Evolutionary conservation across 768 basidiomycete species (phyloP).

Genomic region (Tulasnella sp.): DNA sequence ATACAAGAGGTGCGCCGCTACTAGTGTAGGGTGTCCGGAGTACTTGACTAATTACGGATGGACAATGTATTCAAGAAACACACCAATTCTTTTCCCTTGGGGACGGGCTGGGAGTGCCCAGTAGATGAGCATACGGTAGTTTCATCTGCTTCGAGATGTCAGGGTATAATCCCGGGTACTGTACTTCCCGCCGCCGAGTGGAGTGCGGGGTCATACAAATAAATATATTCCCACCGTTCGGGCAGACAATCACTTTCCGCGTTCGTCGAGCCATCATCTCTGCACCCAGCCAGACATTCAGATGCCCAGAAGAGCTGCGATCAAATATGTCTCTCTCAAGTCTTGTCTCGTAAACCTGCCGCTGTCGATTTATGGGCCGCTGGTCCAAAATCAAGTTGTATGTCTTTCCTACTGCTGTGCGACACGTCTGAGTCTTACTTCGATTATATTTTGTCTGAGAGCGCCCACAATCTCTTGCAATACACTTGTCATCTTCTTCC

Average conservation of each 20-base stretch:
- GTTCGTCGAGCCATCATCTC: not conserved
- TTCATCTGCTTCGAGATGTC: not conserved
- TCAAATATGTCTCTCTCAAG: constrained; percentile 79
- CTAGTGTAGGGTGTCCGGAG: no score
- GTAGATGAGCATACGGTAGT: not conserved
- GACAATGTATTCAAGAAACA: not conserved
- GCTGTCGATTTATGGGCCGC: constrained; percentile 87
- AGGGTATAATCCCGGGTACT: not conserved
- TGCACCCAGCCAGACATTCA: not conserved
- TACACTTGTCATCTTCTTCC: constrained; percentile 62
- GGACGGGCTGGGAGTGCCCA: not conserved
- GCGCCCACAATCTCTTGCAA: constrained; percentile 80
- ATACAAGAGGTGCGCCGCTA: constrained; percentile 57
- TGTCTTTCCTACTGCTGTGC: constrained; percentile 41
- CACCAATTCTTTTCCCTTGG: constrained; percentile 32
- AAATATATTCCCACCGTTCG: constrained; percentile 9
- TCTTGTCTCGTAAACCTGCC: constrained; percentile 95
- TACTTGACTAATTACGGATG: not conserved
- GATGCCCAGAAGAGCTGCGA: constrained; percentile 62
- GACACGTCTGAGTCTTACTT: constrained; percentile 30
- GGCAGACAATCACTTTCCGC: not conserved
- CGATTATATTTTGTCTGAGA: constrained; percentile 41
- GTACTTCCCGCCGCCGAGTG: not conserved
- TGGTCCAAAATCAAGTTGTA: constrained; percentile 86
- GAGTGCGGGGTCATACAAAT: not conserved